phyloP scores from a whole-genome alignment of 139 green algal genomes.

The Astrephomene gubernaculifera region DNA sequence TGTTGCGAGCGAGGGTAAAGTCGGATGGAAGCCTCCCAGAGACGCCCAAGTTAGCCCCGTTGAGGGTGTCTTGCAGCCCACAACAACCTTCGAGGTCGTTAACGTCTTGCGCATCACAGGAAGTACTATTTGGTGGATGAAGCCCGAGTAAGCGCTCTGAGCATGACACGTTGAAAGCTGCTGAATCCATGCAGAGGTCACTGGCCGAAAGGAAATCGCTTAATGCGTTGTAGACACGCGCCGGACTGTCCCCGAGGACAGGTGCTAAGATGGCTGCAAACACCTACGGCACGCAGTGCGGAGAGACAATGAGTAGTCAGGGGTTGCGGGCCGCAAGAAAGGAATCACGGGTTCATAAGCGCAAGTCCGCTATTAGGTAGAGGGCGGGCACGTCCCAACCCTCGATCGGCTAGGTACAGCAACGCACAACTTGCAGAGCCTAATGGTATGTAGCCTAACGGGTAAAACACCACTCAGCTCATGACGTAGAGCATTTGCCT shows the following conservation, averaged over 20 bases:
- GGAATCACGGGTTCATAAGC: too few relatives aligned
- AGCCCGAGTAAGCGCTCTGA: neutral
- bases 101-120: neutral
- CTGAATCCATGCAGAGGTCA: neutral
- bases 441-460: too few relatives aligned
- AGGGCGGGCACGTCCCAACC: too few relatives aligned
- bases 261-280: neutral
- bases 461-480: too few relatives aligned
- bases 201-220: neutral
- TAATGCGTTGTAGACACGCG: neutral
- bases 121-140: neutral
- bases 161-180: neutral
- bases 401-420: too few relatives aligned
- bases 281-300: too few relatives aligned
- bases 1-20: neutral
- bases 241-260: neutral
- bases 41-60: neutral
- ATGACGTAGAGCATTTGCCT: too few relatives aligned
- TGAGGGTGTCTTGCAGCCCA: neutral
- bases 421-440: too few relatives aligned
- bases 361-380: too few relatives aligned
- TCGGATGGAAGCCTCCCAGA: neutral
- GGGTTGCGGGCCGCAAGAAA: too few relatives aligned
- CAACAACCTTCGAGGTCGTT: neutral
- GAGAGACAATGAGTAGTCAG: too few relatives aligned